Conservation (phyloP, 1,284 basidiomycete genomes). For the Phaffia rhodozyma region DNA sequence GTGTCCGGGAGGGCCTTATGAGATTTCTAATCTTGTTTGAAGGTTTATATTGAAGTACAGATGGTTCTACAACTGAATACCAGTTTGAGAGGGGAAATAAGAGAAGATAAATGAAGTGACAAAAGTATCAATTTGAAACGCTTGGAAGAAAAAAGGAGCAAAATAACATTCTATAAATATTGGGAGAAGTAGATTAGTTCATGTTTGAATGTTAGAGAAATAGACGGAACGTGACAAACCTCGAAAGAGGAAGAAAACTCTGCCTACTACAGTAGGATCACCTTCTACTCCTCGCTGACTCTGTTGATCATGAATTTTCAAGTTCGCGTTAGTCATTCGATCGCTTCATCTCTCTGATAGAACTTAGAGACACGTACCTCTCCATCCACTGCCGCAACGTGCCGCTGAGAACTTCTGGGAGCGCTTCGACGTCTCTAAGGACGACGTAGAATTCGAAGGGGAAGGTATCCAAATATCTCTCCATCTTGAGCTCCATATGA, state of each 20-base stretch:
- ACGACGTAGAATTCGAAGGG: constrained; percentile 98
- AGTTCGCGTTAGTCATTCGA: neutral
- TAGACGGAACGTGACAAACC: no score
- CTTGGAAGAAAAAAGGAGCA: neutral
- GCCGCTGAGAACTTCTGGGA: constrained; percentile 83
- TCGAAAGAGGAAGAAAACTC: no score
- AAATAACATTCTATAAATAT: no score
- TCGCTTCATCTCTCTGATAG: no score
- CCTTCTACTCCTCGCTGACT: constrained; percentile 3
- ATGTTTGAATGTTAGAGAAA: neutral
- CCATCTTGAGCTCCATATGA: constrained; percentile 72
- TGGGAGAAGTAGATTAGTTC: neutral
- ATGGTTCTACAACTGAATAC: neutral
- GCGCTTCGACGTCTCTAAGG: constrained; percentile 73
- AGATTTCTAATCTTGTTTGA: no score
- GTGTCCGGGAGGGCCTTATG: no score
- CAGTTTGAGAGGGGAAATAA: neutral
- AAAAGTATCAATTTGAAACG: neutral
- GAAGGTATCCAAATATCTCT: constrained; percentile 88
- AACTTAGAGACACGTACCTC: constrained; percentile 13
- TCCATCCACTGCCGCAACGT: constrained; percentile 71
- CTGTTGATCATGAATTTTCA: neutral
- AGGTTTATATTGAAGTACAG: no score
- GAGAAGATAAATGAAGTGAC: neutral
- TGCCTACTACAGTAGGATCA: neutral